Evolutionary conservation across 2,329 filamentous ascomycete genomes (phyloP).

Genomic region (Botrytis aclada): DNA sequence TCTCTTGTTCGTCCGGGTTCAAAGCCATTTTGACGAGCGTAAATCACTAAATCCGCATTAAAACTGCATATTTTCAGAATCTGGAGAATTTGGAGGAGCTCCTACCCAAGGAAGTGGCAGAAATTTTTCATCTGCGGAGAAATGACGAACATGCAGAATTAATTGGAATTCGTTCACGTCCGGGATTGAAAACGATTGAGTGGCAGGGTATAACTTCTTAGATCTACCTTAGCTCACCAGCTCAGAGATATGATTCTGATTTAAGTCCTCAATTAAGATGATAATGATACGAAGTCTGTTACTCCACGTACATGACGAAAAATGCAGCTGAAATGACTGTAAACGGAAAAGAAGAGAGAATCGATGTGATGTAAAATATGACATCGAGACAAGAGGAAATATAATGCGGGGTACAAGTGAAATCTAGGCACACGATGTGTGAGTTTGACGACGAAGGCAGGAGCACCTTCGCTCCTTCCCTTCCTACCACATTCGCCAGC

Average conservation of each 20-base stretch:
- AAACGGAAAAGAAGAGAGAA: neutral
- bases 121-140: neutral
- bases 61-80: neutral
- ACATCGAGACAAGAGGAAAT: neutral
- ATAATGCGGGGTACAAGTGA: neutral
- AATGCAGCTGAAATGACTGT: too few relatives aligned
- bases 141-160: neutral
- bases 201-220: neutral
- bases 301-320: neutral
- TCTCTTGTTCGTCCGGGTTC: conserved; percentile 20
- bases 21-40: conserved; percentile 1
- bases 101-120: neutral
- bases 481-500: neutral
- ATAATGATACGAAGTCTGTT: neutral
- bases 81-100: too few relatives aligned
- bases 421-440: neutral
- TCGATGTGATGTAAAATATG: neutral
- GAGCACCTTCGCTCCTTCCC: conserved; percentile 2
- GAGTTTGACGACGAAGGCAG: neutral
- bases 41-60: neutral
- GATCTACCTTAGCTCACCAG: too few relatives aligned
- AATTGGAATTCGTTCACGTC: neutral
- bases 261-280: neutral
- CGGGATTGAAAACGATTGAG: neutral
- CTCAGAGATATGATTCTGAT: neutral